Evolutionary conservation across 768 basidiomycete genomes (phyloP), one percentile per base, ranked within the genome.

Genomic region (Ephemerocybe angulata): DNA sequence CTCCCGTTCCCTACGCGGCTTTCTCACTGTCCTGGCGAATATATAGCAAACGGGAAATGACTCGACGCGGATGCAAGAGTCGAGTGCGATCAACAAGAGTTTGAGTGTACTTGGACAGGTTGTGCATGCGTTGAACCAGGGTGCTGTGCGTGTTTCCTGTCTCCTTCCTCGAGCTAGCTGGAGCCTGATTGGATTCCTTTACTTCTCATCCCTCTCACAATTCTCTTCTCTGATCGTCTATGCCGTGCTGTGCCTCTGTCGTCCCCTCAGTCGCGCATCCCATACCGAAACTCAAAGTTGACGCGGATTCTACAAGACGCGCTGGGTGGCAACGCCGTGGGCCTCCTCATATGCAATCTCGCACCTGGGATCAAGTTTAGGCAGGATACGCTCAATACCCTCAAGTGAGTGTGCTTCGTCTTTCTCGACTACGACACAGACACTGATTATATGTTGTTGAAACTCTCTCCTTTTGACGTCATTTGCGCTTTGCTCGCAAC

Each of bases 271-370:
- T 73, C 83, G 27, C 85, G 90, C 22, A 87, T 95, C 56, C 93
- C 93, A 0, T 95, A 94, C 64, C 84, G 93, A 41, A 90, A 95
- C 66, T 90, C 90, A 0, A 93, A 93, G 65, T 76, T 95, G 30
- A 96, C 93, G 0, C 77, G 93, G 24, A 85, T 95, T 50, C 78
- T 96, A 1, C 91, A 94, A 85, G 91, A 93, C 58, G 91, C 92
- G 0, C 82, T 96, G 1, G 91, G 91, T 21, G 93, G 93, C 12
- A 77, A 81, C 1, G 87, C 89, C 0, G 77, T 90, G 10, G 89
- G 89, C 1, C 71, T 95, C 21, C 74, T 95, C 38, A 90, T 96
- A 29, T 93, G 91, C 68, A 93, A 93, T 61, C 73, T 96, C 8
- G 89, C 93, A 10, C 92, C 93, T 15, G 90, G 89, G 1, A 72